These are phyloP conservation scores for Centrapalus pauciflorus DNA, from an alignment of 129 eudicot species.

Conservation along the genomic window DNA sequence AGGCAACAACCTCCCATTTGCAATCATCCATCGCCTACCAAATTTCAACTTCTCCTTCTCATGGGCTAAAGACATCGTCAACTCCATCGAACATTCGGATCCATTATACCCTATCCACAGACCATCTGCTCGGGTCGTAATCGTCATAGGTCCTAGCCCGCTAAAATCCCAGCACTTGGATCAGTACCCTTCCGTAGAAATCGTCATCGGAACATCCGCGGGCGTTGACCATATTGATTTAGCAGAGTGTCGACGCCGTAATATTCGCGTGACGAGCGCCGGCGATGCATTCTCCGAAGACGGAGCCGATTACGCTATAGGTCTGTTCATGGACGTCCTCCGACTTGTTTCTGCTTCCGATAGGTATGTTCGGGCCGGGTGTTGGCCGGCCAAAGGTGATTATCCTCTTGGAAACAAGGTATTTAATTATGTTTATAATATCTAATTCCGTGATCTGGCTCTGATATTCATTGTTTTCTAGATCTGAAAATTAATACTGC, in stretches of 20 bases:
- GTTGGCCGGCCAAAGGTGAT: conserved; percentile 42
- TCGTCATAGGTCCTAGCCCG: conserved; percentile 37
- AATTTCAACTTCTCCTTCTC: conserved; percentile 5
- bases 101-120: conserved; percentile 31
- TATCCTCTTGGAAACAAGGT: conserved; percentile 56
- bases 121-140: conserved; percentile 34
- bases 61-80: conserved; percentile 19
- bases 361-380: conserved; percentile 44
- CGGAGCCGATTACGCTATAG: conserved; percentile 63
- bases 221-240: conserved; percentile 65
- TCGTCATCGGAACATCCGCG: conserved; percentile 37
- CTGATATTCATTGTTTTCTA: too few species aligned
- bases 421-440: too few species aligned
- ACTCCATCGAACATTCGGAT: conserved; percentile 37
- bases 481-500: too few species aligned
- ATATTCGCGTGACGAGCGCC: conserved; percentile 49
- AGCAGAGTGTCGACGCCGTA: conserved; percentile 58
- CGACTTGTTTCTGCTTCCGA: conserved; percentile 50
- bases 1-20: conserved; percentile 19
- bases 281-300: conserved; percentile 69
- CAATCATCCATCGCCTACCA: conserved; percentile 40
- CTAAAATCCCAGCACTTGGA: conserved; percentile 32
- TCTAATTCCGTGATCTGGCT: too few species aligned
- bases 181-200: conserved; percentile 37
- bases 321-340: conserved; percentile 49